Conservation (phyloP, 257 asterid species). For the Euphrasia confusa region DNA sequence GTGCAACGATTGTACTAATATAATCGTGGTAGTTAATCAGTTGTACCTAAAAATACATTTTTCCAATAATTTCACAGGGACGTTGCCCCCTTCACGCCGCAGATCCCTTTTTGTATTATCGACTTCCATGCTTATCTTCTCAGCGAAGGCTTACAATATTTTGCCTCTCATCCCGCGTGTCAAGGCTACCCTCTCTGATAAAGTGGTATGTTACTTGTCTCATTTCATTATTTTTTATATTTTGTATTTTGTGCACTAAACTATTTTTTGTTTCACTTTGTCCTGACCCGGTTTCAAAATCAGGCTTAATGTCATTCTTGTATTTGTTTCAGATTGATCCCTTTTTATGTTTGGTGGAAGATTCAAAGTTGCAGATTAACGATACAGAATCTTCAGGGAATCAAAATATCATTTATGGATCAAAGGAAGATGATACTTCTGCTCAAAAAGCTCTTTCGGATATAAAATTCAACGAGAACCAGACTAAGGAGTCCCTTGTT, state of each 20-base stretch:
- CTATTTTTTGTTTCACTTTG: background rate
- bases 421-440: slow-evolving; percentile 68
- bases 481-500: slow-evolving; percentile 61
- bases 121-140: slow-evolving; percentile 75
- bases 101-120: slow-evolving; percentile 91
- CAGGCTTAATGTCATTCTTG: slow-evolving; percentile 10
- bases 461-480: slow-evolving; percentile 51
- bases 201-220: slow-evolving; percentile 41
- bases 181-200: slow-evolving; percentile 49
- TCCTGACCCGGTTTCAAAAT: background rate
- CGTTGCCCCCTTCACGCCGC: slow-evolving; percentile 76
- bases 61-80: slow-evolving; percentile 56
- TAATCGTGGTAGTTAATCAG: too few species aligned
- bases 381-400: slow-evolving; percentile 37
- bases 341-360: slow-evolving; percentile 70
- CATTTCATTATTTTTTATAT: slow-evolving; percentile 7
- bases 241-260: background rate
- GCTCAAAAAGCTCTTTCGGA: slow-evolving; percentile 67
- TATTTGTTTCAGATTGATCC: slow-evolving; percentile 74
- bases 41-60: background rate
- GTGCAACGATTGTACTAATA: too few species aligned
- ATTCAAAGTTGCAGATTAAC: slow-evolving; percentile 63
- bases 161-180: slow-evolving; percentile 48
- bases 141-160: slow-evolving; percentile 69
- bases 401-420: slow-evolving; percentile 49